Base-by-base conservation (phyloP, 805 yeast species). In the Cyberlindnera bimundalis region DNA sequence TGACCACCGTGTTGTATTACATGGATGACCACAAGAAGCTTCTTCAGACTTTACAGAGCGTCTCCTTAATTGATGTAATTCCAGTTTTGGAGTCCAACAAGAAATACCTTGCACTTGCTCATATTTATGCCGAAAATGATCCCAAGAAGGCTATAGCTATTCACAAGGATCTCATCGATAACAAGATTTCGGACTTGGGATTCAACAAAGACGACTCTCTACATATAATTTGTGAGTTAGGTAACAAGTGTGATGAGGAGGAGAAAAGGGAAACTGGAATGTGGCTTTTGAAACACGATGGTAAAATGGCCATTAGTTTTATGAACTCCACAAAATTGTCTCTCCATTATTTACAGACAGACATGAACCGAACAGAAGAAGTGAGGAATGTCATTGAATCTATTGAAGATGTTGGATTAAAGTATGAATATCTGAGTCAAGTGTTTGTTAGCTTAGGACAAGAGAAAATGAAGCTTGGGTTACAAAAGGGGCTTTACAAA, bases 241-340 rank as follows among this genome's bases (percentile, higher is more conserved):
- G 42, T 9, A 44, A 44, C 16, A 11, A 19, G 21, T 43, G 46
- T 14, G 39, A 46, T 15, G 53, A 50, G 5, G 32, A 41, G 3
- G 13, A 37, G 8, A 35, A 46, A 16, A 43, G 45, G 31, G 50
- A 48, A 1, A 37, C 41, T 19, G 57, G 55, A 2, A 33, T 51
- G 23, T 52, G 57, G 57, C 26, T 52, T 11, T 30, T 52, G 17
- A 42, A 40, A n/a, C 48, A 42, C 24, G 48, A 51, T 33, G 50
- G 45, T 6, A 52, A 48, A 26, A 32, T 51, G 25, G 57, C 50
- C 4, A 43, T 52, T 25, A 51, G 46, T 25, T 52, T 48, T 28
- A 42, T 52, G 47, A 45, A 46, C 39, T 43, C 47, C 11, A 30
- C 50, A 20, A 46, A 38, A 23, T 35, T 47, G 10, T 42, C 48